Evolutionary conservation across 495 filamentous ascomycete genomes (phyloP).

Genomic region (Halenospora varia): DNA sequence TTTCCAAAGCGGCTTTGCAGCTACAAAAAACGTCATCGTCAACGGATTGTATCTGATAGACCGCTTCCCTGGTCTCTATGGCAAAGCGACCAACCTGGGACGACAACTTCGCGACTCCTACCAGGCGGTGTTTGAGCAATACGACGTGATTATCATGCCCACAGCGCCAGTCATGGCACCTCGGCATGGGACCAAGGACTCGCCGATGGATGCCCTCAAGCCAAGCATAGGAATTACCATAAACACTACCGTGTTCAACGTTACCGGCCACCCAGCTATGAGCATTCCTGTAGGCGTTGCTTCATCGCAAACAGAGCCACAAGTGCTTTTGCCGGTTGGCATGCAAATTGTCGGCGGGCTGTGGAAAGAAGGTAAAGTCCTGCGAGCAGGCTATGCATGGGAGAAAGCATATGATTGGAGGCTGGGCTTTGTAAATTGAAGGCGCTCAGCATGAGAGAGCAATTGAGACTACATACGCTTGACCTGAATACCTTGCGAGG

Average conservation of each 20-base stretch:
- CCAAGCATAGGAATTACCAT: conserved; percentile 42
- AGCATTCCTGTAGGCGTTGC: conserved; percentile 43
- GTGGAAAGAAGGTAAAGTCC: conserved; percentile 39
- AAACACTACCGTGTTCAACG: conserved; percentile 50
- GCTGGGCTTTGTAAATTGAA: background rate
- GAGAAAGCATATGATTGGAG: conserved; percentile 53
- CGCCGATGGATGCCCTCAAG: conserved; percentile 30
- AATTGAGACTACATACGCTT: background rate
- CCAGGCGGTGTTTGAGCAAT: conserved; percentile 31
- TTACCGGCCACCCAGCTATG: conserved; percentile 49
- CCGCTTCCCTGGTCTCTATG: conserved; percentile 33
- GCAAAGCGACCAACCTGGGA: conserved; percentile 37
- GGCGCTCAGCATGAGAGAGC: background rate
- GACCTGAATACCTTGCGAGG: background rate
- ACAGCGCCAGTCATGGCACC: conserved; percentile 38
- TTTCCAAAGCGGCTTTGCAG: conserved; percentile 29
- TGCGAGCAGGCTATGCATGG: conserved; percentile 44
- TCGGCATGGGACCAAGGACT: conserved; percentile 28
- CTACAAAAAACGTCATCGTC: conserved; percentile 39
- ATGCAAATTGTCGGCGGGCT: conserved; percentile 44
- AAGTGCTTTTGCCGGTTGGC: conserved; percentile 40
- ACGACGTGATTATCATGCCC: conserved; percentile 38
- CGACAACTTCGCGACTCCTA: conserved; percentile 35
- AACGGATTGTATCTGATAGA: conserved; percentile 36
- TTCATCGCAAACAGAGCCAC: conserved; percentile 29